These are phyloP conservation scores for Aspergillus heteromorphus DNA, from an alignment of 495 filamentous ascomycete genomes.

Conservation along the genomic window DNA sequence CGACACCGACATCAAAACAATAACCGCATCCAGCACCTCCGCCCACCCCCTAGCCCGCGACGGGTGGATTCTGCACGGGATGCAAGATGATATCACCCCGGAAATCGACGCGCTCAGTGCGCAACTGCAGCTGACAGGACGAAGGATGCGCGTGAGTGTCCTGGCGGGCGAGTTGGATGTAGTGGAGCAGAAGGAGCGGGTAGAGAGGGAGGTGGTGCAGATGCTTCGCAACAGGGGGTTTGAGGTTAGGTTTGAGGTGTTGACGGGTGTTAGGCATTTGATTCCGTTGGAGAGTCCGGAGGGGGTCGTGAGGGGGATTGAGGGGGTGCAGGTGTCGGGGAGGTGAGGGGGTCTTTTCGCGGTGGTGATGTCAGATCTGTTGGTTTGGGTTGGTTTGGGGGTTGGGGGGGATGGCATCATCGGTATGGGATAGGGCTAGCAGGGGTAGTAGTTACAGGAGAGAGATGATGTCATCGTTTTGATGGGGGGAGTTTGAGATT, in stretches of 20 bases:
- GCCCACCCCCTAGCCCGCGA: conserved; percentile 29
- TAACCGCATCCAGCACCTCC: conserved; percentile 26
- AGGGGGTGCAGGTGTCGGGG: background rate
- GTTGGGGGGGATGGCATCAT: no score
- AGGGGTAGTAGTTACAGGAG: no score
- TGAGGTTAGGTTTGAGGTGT: conserved; percentile 4
- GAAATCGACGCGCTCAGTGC: conserved; percentile 4
- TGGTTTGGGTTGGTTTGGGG: background rate
- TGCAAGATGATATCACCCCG: conserved; percentile 33
- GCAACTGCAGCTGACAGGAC: background rate
- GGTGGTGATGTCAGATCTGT: background rate
- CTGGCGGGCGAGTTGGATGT: conserved; percentile 29
- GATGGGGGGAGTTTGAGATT: no score
- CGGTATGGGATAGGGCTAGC: no score
- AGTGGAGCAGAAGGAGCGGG: conserved; percentile 29
- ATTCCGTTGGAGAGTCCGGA: conserved; percentile 13
- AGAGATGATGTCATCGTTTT: no score
- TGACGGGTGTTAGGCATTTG: conserved; percentile 14
- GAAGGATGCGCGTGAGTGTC: conserved; percentile 15
- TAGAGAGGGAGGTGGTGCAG: conserved; percentile 22
- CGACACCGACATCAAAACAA: conserved; percentile 16
- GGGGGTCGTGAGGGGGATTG: background rate
- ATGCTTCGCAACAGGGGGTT: conserved; percentile 11
- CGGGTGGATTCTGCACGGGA: conserved; percentile 36
- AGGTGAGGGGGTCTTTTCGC: background rate